Percentiles rank a stretch among this genome's conserved stretches.
These are phyloP conservation scores for Periglandula ipomoeae DNA, from an alignment of 2,329 filamentous ascomycete genomes.

Conservation along the genomic window DNA sequence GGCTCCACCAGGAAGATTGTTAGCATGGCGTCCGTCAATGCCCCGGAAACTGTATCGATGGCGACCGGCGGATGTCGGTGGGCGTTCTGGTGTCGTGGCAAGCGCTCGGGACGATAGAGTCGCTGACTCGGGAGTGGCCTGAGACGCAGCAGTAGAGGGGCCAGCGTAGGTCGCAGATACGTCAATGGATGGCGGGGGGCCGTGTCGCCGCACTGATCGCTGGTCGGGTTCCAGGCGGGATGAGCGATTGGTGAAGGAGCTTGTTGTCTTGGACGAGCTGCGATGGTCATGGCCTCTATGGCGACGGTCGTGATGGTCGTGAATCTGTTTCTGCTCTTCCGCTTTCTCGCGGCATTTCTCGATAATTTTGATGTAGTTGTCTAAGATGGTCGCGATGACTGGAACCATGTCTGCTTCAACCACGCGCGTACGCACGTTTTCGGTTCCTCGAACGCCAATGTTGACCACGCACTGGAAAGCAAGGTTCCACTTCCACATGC, in stretches of 20 bases:
- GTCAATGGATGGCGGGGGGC: constrained; percentile 64
- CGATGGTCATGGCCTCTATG: constrained; percentile 42
- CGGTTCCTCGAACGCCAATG: constrained; percentile 91
- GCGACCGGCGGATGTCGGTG: constrained; percentile 23
- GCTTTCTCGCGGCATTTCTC: constrained; percentile 84
- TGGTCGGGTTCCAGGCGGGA: constrained; percentile 48
- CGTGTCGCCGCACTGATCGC: constrained; percentile 62
- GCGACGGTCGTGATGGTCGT: constrained; percentile 39
- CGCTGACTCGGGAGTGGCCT: constrained; percentile 16
- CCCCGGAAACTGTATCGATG: constrained; percentile 42
- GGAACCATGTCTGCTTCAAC: constrained; percentile 99
- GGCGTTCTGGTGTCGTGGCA: constrained; percentile 12
- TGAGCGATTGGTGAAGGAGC: constrained; percentile 45
- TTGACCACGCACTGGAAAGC: constrained; percentile 99
- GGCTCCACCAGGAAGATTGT: constrained; percentile 40
- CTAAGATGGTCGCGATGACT: constrained; percentile 93
- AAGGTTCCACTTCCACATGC: constrained; percentile 99
- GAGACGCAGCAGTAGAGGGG: constrained; percentile 23
- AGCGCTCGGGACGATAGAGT: constrained; percentile 10
- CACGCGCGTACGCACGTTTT: constrained; percentile 85
- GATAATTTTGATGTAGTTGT: constrained; percentile 96
- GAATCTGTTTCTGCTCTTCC: constrained; percentile 63
- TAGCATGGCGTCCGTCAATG: constrained; percentile 40
- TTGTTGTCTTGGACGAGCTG: constrained; percentile 34
- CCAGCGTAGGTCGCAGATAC: constrained; percentile 35